Conservation (phyloP, 2,329 filamentous ascomycete species). For the Purpureocillium lavendulum region DNA sequence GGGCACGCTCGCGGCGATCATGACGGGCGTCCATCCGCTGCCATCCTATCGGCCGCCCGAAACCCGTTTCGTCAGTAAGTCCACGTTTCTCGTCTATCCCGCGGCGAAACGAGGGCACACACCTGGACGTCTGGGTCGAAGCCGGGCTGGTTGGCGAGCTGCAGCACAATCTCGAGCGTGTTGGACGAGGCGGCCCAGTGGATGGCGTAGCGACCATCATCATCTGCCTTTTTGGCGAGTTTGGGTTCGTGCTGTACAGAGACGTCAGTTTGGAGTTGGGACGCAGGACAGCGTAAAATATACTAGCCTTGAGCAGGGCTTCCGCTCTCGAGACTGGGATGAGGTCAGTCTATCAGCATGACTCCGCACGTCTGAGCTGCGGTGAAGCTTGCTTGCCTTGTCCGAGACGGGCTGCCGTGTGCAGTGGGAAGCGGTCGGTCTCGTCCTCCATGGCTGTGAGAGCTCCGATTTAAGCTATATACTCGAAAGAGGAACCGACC, state of each 20-base stretch:
- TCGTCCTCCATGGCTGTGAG: conserved; percentile 24
- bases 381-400: conserved; percentile 48
- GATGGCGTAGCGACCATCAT: conserved; percentile 81
- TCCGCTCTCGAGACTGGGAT: conserved; percentile 11
- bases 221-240: conserved; percentile 63
- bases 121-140: conserved; percentile 84
- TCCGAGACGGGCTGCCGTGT: conserved; percentile 79
- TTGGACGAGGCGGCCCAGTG: conserved; percentile 93
- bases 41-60: conserved; percentile 45
- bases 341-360: too few relatives aligned
- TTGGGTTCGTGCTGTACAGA: conserved; percentile 63
- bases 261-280: too few relatives aligned
- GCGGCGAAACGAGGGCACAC: too few relatives aligned
- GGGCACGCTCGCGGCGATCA: conserved; percentile 71
- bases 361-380: too few relatives aligned
- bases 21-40: conserved; percentile 74
- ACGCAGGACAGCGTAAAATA: too few relatives aligned
- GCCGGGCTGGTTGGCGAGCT: conserved; percentile 59
- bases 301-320: conserved; percentile 10
- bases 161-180: conserved; percentile 61
- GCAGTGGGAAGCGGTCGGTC: conserved; percentile 66
- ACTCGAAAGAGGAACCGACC: too few relatives aligned
- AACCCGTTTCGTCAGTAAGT: not conserved
- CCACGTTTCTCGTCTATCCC: too few relatives aligned
- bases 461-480: too few relatives aligned